Base-by-base conservation (phyloP, 2,329 filamentous ascomycete genomes). In the Talaromyces albobiverticillius region DNA sequence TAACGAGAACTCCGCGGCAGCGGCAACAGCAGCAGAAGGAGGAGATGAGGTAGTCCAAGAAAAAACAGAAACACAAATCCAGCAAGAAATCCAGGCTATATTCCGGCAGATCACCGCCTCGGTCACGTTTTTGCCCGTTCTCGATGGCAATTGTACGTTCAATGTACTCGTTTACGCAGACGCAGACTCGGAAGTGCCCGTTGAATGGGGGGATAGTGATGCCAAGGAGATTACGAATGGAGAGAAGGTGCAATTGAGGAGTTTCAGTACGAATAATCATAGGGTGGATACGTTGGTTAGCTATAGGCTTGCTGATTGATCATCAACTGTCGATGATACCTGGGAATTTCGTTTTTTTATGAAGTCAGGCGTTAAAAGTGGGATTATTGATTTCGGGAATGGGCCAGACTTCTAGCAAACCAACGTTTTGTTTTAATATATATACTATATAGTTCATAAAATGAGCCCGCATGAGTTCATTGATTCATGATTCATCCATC, bases 151-250 rank as follows among this genome's bases (percentile, higher is more conserved):
- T 71, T 99, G 93, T 79, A 97, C 94, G 10, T 99, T 99, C 80
- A 99, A 99, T 67, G 93, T 99, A 46, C 82, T 99, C 38, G 94
- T 99, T 3, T 99, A 99, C 69, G 94, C 94, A 50, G 93, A 99
- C 69, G 92, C 92, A 16, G 92, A 97, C 73, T 94, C 89, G 55
- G 93, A 97, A 46, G 94, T 99, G 13, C 94, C 94, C 3, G 87
- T 99, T 55, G 94, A 99, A 72, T 99, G 94, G 94, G 94, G 94
- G 45, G 94, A 99, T 75, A 96, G 90, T 62, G 94, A 97, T 72
- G 92, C 93, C 52, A 96, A 96, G 77, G 94, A 99, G 78, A 96
- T 99, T 62, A 80, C 86, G 68, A 89, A 94, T 64, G 93, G 90
- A 40, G 94, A 99, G 78, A 91, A 94, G 68, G 94, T 99, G 26